Evolutionary conservation across 345 rosid genomes (phyloP), one percentile per base, ranked within the genome.

Genomic region (Hibiscus mutabilis): DNA sequence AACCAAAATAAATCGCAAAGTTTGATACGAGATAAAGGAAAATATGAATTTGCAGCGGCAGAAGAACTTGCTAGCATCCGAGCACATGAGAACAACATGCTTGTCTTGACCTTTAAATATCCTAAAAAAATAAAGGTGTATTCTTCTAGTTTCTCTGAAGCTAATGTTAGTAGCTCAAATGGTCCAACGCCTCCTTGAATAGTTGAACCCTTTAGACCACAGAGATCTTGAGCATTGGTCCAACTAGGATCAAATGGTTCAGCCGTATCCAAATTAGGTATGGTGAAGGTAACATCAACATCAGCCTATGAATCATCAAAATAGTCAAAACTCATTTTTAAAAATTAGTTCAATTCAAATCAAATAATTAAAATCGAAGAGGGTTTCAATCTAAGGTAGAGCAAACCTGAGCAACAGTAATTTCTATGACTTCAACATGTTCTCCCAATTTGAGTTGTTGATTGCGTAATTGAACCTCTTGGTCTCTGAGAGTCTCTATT

Each of bases 101-200:
- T 85, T 85, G 53, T 74, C 14, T 9, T 29, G 25, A 3, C 72
- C 78, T 77, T 79, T 92, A 78, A 86, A 95, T 19, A 90, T 79
- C 69, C 91, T 90, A 59, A 95, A 83, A 86, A 92, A 29, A 95
- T 89, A 0, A 93, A 97, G 64, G 93, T 89, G 72, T 68, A 86
- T 67, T 95, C 97, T 74, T 87, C 90, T 2, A 88, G 76, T 21
- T 82, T 74, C 47, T 74, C 56, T 1, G 96, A 85, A 0, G 96
- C 99, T 55, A 95, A 78, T 7, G 93, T 89, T 74, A 92, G 65
- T 33, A 95, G 79, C 51, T 97, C 97, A 57, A 95, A 95, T 2
- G 97, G 97, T 13, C 99, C 99, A 0, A 92, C 69, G 0, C 92
- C 91, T 3, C 96, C 97, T 0, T 55, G 70, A 16, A 75, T 76